These are phyloP conservation scores for Pseudonectria foliicola DNA, from an alignment of 2,329 filamentous ascomycete species.

Conservation along the genomic window DNA sequence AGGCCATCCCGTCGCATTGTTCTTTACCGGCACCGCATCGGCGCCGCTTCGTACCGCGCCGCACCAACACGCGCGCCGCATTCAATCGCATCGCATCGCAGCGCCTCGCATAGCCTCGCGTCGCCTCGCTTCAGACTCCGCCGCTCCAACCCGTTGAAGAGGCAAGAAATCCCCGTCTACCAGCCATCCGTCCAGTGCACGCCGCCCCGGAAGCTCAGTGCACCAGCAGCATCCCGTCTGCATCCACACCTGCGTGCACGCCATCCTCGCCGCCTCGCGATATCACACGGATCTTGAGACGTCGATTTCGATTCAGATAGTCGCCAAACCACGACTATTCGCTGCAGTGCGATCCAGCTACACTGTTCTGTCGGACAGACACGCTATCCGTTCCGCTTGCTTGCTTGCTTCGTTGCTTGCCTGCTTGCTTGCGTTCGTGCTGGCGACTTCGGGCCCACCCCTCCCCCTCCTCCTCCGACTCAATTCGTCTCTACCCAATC, in stretches of 20 bases:
- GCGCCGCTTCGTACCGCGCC: slow-evolving; percentile 17
- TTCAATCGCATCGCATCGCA: background rate
- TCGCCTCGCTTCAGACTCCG: no score
- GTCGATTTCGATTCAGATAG: no score
- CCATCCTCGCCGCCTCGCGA: no score
- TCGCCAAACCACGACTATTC: slow-evolving; percentile 4
- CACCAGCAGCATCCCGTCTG: no score
- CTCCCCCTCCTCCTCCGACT: slow-evolving; percentile 17
- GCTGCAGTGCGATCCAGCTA: slow-evolving; percentile 14
- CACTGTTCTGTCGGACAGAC: slow-evolving; percentile 7
- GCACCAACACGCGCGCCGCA: slow-evolving; percentile 12
- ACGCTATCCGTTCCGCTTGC: slow-evolving; percentile 1
- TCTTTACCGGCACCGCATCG: slow-evolving; percentile 7
- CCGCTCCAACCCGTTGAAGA: no score
- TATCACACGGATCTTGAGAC: no score
- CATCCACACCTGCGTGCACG: no score
- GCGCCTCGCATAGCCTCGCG: no score
- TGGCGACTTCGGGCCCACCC: slow-evolving; percentile 15
- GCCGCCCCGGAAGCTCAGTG: no score
- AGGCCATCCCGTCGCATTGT: no score
- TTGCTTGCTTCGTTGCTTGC: slow-evolving; percentile 4
- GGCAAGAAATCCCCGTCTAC: no score
- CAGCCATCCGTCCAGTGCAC: no score
- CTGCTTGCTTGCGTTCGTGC: slow-evolving; percentile 5
- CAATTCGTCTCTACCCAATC: slow-evolving; percentile 9